Evolutionary conservation across 768 basidiomycete genomes (phyloP), one percentile per base, ranked within the genome.

Genomic region (Lentinula edodes): DNA sequence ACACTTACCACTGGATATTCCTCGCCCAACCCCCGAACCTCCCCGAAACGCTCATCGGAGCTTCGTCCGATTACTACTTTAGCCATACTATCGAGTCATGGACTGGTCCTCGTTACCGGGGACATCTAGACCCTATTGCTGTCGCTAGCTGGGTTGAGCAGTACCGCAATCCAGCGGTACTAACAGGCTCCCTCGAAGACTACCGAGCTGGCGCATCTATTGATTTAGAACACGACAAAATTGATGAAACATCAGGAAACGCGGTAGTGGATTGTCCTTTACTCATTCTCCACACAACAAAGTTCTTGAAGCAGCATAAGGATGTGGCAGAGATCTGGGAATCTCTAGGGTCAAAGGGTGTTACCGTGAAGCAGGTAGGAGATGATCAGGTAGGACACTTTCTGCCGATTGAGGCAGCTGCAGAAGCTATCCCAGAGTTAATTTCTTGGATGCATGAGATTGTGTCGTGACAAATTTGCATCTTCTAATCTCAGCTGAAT

Each of bases 401-500:
- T 13, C 45, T 62, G 6, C 55, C 61, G 13, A 38, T 55, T 18
- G 61, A 62, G 45, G 54, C 61, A 32, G 61, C 61, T 42, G 41
- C 34, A 34, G 61, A 57, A 6, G 39, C 38, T 42, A 52, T 46
- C 18, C 35, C 38, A 15, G 55, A 62, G 46, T 20, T 62, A n/a
- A 34, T 50, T 23, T 34, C 52, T 6, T 69, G 71, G 76, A 71
- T 63, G 67, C 39, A 51, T 39, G 36, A 54, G 9, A 54, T 39
- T 23, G 35, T 52, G 51, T 18, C 13, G 32, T 52, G 34, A 16
- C 51, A 13, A 3, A 18, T 52, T 12, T n/a, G 18, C 3, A 32
- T 51, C 16, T 43, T 28, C 18, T 3, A 45, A n/a, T 15, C 16
- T 7, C n/a, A n/a, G 43, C 6, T 12, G 16, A 7, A 18, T 18